phyloP scores from a whole-genome alignment of 176 grass and related monocot genomes.

The Themeda triandra region DNA sequence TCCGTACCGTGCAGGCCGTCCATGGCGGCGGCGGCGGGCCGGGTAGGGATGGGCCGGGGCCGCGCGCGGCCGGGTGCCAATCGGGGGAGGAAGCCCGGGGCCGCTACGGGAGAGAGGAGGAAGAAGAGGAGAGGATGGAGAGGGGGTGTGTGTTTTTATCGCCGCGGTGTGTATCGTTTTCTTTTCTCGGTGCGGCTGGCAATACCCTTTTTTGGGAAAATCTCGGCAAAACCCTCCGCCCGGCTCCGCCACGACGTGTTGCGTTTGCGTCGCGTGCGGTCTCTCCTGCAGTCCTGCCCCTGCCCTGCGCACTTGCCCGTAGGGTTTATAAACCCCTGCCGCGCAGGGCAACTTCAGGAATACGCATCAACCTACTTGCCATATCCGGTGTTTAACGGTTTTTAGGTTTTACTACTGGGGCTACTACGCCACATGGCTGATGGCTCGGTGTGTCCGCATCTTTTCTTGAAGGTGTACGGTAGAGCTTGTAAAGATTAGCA shows the following conservation, averaged over 20 bases:
- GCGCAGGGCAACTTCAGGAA: neutral
- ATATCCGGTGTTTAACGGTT: neutral
- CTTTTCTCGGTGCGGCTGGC: conserved; percentile 46
- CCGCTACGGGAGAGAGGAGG: conserved; percentile 15
- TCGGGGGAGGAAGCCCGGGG: neutral
- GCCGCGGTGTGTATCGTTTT: conserved; percentile 40
- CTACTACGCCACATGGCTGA: neutral
- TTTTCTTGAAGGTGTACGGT: neutral
- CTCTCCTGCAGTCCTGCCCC: too few relatives aligned
- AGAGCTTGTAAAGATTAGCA: too few relatives aligned
- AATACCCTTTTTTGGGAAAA: conserved; percentile 45
- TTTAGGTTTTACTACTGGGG: neutral
- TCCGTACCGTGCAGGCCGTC: conserved; percentile 55
- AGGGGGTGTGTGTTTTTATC: conserved; percentile 24
- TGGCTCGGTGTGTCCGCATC: neutral
- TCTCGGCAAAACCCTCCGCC: conserved; percentile 57
- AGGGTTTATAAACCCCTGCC: conserved; percentile 40
- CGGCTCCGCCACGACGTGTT: conserved; percentile 17
- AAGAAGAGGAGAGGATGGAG: neutral
- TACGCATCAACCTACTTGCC: neutral
- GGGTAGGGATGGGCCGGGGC: neutral
- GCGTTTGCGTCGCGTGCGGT: neutral
- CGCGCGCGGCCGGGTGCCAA: conserved; percentile 19
- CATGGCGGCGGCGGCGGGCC: conserved; percentile 46
- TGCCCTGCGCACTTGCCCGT: neutral